Base-by-base conservation (phyloP, 768 basidiomycete species). In the Auriscalpium orientale region DNA sequence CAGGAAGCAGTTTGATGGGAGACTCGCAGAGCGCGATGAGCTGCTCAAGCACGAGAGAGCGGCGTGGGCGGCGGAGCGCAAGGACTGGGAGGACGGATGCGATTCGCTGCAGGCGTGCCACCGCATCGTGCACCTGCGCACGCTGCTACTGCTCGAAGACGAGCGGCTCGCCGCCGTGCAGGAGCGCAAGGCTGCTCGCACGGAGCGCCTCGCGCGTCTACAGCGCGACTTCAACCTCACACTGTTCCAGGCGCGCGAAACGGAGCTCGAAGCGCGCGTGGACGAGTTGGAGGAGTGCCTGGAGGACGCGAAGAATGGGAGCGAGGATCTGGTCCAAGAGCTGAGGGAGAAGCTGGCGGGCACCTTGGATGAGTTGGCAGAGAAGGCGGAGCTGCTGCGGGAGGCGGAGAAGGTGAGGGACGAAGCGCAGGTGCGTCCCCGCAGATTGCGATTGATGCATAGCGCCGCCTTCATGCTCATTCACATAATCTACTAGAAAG, bases 161-260 rank as follows among this genome's bases (percentile, higher is more conserved):
- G 83, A 82, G 63, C 77, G 78, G 51, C 62, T 71, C 44, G 70
- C 71, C n/a, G 68, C 78, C 8, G 67, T 85, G 40, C 78, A 76
- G 50, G 79, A 82, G 67, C 79, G 77, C 68, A 81, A 83, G 46
- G 66, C 70, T 15, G 67, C 75, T 47, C 73, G 86, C 59, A 69
- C 69, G 58, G 86, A 88, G 71, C 82, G 80, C 53, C 62, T 87
- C 36, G 74, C 79, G 51, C 69, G 79, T 46, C 60, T 86, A 38
- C 83, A 85, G 64, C 72, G 87, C 55, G 88, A 91, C 57, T 81
- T 74, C 63, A 79, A 79, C 65, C 77, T 90, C 51, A 79, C 76
- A n/a, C 76, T 81, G 69, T 89, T 87, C 63, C 83, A 85, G 67
- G 75, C 75, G 18, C 74, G 75, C 50, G 87, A 89, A 61, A 71